A percentile compares a stretch with the other conserved stretches of the same genome.
These are phyloP conservation scores for Taiozyma sp. DNA, from an alignment of 1,139 yeast genomes.

Conservation along the genomic window DNA sequence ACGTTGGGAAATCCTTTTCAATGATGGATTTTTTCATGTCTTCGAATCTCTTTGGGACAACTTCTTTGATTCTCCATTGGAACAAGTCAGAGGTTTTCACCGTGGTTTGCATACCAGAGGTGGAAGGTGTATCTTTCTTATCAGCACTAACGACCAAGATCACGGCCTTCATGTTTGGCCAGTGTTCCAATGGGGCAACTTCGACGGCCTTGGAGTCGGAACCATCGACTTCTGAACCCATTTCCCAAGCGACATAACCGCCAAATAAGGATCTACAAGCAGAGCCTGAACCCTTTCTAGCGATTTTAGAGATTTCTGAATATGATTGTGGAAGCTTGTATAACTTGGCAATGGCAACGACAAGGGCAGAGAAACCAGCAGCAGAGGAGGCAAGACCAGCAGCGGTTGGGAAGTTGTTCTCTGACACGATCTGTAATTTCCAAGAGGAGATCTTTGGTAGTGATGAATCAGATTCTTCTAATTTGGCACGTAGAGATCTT, in stretches of 20 bases:
- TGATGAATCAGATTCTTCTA: constrained; percentile 45
- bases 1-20: constrained; percentile 65
- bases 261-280: constrained; percentile 97
- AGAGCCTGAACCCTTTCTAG: constrained; percentile 97
- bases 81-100: constrained; percentile 86
- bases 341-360: constrained; percentile 77
- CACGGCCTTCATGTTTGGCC: constrained; percentile 93
- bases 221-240: constrained; percentile 75
- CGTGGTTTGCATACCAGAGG: constrained; percentile 95
- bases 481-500: constrained; percentile 54
- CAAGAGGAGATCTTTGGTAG: constrained; percentile 61
- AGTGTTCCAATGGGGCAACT: constrained; percentile 76
- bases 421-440: constrained; percentile 80
- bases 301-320: constrained; percentile 86
- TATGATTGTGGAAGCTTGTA: constrained; percentile 75
- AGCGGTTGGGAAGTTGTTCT: constrained; percentile 97
- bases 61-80: constrained; percentile 66
- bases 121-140: constrained; percentile 92
- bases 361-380: constrained; percentile 96
- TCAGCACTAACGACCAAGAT: constrained; percentile 89
- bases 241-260: constrained; percentile 99
- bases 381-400: constrained; percentile 98
- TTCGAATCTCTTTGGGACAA: constrained; percentile 81
- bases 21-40: constrained; percentile 77
- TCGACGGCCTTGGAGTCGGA: constrained; percentile 90